Evolutionary conservation across 495 filamentous ascomycete genomes (phyloP), one percentile per base, ranked within the genome.

Genomic region (Cetradonia linearis): DNA sequence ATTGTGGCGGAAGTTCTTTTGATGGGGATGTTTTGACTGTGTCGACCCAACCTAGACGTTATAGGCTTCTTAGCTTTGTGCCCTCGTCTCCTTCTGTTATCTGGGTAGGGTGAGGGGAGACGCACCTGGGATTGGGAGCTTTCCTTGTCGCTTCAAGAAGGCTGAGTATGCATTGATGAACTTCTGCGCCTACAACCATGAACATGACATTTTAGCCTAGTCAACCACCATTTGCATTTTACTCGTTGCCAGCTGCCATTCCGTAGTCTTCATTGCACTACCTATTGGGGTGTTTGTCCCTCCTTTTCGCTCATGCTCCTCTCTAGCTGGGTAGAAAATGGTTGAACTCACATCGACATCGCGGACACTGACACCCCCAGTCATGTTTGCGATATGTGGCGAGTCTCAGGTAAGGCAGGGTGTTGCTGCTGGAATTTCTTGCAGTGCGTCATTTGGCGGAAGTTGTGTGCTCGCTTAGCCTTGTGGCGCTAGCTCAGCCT

Each of bases 81-180:
- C 28, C 28, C 1, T 42, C 31, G 13, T 11, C 31, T 16, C 33
- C 25, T 25, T n/a, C 31, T 40, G 48, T 14, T 30, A 61, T 47
- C 28, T 23, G 8, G 30, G 18, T 33, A 48, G 25, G 40, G n/a
- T 20, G n/a, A 7, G 42, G 20, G 25, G 33, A 9, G 52, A 72
- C 72, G 56, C 61, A 91, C 91, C 91, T 71, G 91, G 91, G 70
- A 96, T 94, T 70, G 88, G 90, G 67, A 97, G 89, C 82, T 96
- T 96, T 73, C 92, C 92, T 81, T 96, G 92, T 71, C 92, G 85
- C 86, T 97, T 97, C 82, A 97, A 77, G 83, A 97, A 97, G 75
- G 85, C 89, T 68, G 91, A 86, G 77, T 97, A 97, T 75, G 89
- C 86, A 63, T 80, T 75, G 76, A 96, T 92, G 81, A 96, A 96